Evolutionary conservation across 768 basidiomycete genomes (phyloP), one percentile per base, ranked within the genome.

Genomic region (Sistotremastrum niveocremeum): DNA sequence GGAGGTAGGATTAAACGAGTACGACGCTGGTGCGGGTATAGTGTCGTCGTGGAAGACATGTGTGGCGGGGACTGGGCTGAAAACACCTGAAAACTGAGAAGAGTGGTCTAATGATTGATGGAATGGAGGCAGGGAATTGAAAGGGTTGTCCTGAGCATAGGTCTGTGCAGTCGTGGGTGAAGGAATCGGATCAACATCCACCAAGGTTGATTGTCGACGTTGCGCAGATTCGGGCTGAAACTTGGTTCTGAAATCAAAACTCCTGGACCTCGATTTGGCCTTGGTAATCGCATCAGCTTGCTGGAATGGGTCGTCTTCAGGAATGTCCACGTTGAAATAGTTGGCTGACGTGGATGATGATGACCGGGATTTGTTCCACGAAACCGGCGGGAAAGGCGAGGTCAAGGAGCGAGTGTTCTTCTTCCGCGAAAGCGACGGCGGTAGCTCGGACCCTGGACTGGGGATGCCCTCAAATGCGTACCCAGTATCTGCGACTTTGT

Each of bases 401-500:
- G 62, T 62, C 12, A 64, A 54, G 8, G 59, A 52, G 45, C 51
- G 46, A 62, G 67, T 53, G 49, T 71, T 74, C 57, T 74, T 76
- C 60, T 72, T 76, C 49, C 63, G 67, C 29, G 69, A 55, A 47
- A 42, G 66, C 62, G 58, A 54, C 42, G 62, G 58, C 28, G 55
- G 36, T 63, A 56, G 60, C 40, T 58, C 60, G 42, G 56, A 7
- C 30, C 62, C 61, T 29, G 73, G 64, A 47, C 67, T 74, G 39
- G 62, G 65, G n/a, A 69, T 49, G n/a, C 73, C 66, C 30, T 39
- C 46, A 49, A 89, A 89, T 10, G 68, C 69, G 60, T 89, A 88
- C 6, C 53, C 54, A 10, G 47, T 52, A 12, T 53, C 53, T 39
- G 57, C 58, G 7, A 57, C 57, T 34, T 70, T 67, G 47, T 86